Evolutionary conservation across 768 basidiomycete genomes (phyloP).

Genomic region (Nevesoporus exiguus): DNA sequence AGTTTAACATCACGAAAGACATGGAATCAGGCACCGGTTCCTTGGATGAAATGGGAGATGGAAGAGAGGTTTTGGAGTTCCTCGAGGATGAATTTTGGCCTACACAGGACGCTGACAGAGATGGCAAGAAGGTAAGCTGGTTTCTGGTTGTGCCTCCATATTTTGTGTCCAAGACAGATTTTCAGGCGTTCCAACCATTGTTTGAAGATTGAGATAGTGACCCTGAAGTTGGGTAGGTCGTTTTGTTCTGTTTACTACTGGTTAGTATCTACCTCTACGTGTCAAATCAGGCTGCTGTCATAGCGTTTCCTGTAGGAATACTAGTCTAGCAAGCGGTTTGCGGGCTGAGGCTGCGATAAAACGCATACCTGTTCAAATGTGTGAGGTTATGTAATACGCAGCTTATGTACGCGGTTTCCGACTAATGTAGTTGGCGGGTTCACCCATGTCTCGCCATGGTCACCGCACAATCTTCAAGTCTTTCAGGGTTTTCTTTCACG

Average conservation of each 20-base stretch:
- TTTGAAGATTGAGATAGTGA: conserved; percentile 28
- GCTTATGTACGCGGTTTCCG: not conserved
- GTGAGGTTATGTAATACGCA: no score
- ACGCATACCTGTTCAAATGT: no score
- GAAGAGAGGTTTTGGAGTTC: conserved; percentile 27
- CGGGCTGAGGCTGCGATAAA: no score
- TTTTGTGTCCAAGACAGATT: not conserved
- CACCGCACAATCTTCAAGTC: conserved; percentile 14
- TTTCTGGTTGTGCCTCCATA: not conserved
- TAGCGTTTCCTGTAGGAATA: no score
- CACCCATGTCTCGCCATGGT: conserved; percentile 17
- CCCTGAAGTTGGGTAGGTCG: not conserved
- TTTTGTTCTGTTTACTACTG: not conserved
- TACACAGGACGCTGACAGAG: conserved; percentile 26
- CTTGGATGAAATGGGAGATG: conserved; percentile 7
- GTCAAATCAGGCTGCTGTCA: no score
- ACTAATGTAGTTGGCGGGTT: not conserved
- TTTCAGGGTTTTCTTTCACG: conserved; percentile 5
- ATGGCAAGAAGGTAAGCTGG: conserved; percentile 25
- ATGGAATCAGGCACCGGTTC: not conserved
- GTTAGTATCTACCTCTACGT: not conserved
- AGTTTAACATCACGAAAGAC: conserved; percentile 16
- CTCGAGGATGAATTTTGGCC: conserved; percentile 34
- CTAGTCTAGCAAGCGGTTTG: no score
- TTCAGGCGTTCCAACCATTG: conserved; percentile 31